Base-by-base conservation (phyloP, 2,329 filamentous ascomycete species). In the Cadophora malorum region DNA sequence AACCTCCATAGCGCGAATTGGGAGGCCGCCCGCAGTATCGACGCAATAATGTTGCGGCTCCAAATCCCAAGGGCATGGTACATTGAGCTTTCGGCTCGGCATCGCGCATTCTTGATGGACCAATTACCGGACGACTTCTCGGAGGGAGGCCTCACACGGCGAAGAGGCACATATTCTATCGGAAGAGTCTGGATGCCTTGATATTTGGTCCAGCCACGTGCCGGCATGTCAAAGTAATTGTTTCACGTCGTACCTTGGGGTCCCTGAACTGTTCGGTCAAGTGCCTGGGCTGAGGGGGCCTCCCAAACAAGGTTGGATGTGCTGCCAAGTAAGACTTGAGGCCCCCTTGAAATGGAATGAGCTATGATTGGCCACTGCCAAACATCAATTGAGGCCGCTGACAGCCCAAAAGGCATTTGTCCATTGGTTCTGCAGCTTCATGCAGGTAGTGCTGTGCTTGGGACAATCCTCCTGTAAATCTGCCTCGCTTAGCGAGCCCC, bases 401-500 rank as follows among this genome's bases (percentile, higher is more conserved):
- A n/a, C 52, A 31, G 3, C 28, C 25, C 25, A 55, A 16, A 4
- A 8, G 52, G 14, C 28, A 33, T 19, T 55, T n/a, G 6, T 31
- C 16, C 7, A 55, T 55, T 55, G 52, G 52, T 31, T 19, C 52
- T 10, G 16, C 52, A 31, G 52, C 52, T 9, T n/a, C 28, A 55
- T 55, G 25, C 52, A 55, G 25, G 52, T 19, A 14, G 25, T 55
- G 52, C 19, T 14, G 28, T n/a, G 52, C 52, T n/a, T n/a, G 14
- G 16, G 28, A n/a, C 16, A 53, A 31, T 28, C 28, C 28, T 55
- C 52, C 52, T 33, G 23, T 55, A 49, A 41, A 41, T 62, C 59
- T 62, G 59, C 59, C 59, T 50, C 23, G 41, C 41, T 49, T 55
- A 28, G 50, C 28, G 1, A 25, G 16, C 53, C 31, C 31, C 53